phyloP scores from a whole-genome alignment of 2,329 filamentous ascomycete genomes.

The Xylariaceae sp. region DNA sequence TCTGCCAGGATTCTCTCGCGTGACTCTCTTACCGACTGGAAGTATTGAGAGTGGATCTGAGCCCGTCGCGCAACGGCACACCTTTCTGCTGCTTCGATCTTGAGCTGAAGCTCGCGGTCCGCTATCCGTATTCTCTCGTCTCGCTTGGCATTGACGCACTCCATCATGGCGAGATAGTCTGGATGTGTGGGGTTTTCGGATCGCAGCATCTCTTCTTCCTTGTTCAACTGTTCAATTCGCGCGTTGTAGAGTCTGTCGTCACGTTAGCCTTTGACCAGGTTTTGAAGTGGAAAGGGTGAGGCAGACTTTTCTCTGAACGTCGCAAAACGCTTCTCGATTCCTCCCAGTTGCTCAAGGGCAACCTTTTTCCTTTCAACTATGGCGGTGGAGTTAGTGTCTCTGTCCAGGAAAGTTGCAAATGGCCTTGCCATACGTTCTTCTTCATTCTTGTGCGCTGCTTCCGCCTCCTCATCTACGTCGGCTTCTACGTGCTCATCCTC shows the following conservation, averaged over 20 bases:
- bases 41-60: constrained; percentile 85
- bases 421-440: constrained; percentile 53
- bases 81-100: constrained; percentile 65
- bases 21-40: constrained; percentile 77
- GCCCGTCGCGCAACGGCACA: constrained; percentile 76
- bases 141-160: constrained; percentile 75
- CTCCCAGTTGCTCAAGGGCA: constrained; percentile 72
- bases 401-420: constrained; percentile 6
- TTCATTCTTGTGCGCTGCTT: constrained; percentile 54
- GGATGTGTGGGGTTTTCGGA: constrained; percentile 69
- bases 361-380: constrained; percentile 71
- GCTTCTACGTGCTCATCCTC: constrained; percentile 51
- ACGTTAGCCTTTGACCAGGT: constrained; percentile 18
- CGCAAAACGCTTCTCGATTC: constrained; percentile 84
- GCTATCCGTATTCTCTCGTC: constrained; percentile 76
- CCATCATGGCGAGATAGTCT: constrained; percentile 84
- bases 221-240: constrained; percentile 73
- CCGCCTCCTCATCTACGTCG: constrained; percentile 55
- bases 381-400: constrained; percentile 31
- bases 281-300: not conserved
- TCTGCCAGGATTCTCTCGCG: constrained; percentile 74
- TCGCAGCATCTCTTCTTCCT: constrained; percentile 58
- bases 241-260: constrained; percentile 74
- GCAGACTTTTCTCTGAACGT: constrained; percentile 72
- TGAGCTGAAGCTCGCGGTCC: constrained; percentile 66